phyloP scores from a whole-genome alignment of 139 green algal genomes.

The Chlamydomonas eustigma region DNA sequence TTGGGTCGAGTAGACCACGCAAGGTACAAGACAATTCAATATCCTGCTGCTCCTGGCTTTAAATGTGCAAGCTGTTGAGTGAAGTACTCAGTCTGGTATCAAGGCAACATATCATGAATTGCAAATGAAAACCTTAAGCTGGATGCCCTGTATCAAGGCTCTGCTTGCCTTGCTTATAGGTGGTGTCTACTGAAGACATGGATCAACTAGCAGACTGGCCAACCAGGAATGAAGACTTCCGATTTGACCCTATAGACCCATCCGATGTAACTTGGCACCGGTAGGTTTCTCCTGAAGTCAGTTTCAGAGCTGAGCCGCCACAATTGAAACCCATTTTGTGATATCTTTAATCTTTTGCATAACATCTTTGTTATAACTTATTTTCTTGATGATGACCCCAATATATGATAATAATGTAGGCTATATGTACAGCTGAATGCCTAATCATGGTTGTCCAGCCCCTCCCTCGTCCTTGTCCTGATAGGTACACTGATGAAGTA shows the following conservation, averaged over 20 bases:
- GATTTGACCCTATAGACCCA: conserved; percentile 43
- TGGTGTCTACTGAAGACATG: conserved; percentile 52
- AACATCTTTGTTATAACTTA: too few relatives aligned
- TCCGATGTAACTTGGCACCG: conserved; percentile 55
- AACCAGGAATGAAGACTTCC: conserved; percentile 44
- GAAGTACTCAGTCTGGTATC: too few relatives aligned
- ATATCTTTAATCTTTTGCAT: too few relatives aligned
- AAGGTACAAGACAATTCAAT: conserved; percentile 45
- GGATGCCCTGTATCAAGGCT: neutral
- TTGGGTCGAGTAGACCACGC: conserved; percentile 27
- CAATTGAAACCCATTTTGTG: too few relatives aligned
- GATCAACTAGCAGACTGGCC: conserved; percentile 54
- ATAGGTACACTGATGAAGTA: conserved; percentile 53
- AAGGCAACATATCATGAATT: too few relatives aligned
- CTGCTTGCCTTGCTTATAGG: conserved; percentile 19
- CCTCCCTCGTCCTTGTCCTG: neutral
- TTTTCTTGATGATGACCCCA: too few relatives aligned
- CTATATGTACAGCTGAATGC: neutral
- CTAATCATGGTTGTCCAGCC: neutral
- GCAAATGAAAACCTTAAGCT: neutral
- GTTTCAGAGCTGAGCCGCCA: too few relatives aligned
- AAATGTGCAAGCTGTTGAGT: too few relatives aligned
- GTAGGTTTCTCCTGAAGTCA: too few relatives aligned
- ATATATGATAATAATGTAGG: too few relatives aligned
- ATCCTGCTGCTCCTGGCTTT: too few relatives aligned